Conservation (phyloP, 2,329 filamentous ascomycete genomes). For the Fusarium temperatum region DNA sequence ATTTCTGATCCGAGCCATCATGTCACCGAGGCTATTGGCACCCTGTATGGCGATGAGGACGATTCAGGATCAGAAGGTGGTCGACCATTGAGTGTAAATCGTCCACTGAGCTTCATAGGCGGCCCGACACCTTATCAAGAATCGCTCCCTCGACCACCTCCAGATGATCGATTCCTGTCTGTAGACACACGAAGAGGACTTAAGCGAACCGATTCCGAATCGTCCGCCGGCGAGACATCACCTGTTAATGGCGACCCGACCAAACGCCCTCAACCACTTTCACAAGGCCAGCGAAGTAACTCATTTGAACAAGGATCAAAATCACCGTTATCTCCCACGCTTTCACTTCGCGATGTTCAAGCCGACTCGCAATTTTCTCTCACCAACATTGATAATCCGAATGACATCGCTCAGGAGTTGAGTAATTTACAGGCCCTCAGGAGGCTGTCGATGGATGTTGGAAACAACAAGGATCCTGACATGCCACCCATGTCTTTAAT, state of each 20-base stretch:
- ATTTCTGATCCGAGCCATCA: conserved; percentile 92
- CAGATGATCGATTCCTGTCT: conserved; percentile 45
- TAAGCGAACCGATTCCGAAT: conserved; percentile 58
- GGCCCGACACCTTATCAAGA: conserved; percentile 62
- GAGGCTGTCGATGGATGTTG: conserved; percentile 94
- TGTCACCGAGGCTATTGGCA: conserved; percentile 92
- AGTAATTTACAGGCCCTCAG: conserved; percentile 91
- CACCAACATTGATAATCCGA: conserved; percentile 89
- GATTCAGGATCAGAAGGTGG: conserved; percentile 65
- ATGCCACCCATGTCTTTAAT: conserved; percentile 74
- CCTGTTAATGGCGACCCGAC: conserved; percentile 47
- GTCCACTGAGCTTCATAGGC: conserved; percentile 78
- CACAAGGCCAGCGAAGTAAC: conserved; percentile 52
- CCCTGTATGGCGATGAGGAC: conserved; percentile 83
- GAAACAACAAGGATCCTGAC: conserved; percentile 76
- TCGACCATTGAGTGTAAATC: conserved; percentile 72
- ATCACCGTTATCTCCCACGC: conserved; percentile 61
- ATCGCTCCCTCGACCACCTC: conserved; percentile 51
- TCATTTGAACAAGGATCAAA: conserved; percentile 54
- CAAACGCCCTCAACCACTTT: conserved; percentile 55
- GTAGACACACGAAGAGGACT: conserved; percentile 53
- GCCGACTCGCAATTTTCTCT: conserved; percentile 77
- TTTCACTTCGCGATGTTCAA: conserved; percentile 63
- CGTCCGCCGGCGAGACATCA: conserved; percentile 45
- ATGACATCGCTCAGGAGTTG: conserved; percentile 88